phyloP scores from a whole-genome alignment of 129 eudicot genomes.

The Dittrichia graveolens region DNA sequence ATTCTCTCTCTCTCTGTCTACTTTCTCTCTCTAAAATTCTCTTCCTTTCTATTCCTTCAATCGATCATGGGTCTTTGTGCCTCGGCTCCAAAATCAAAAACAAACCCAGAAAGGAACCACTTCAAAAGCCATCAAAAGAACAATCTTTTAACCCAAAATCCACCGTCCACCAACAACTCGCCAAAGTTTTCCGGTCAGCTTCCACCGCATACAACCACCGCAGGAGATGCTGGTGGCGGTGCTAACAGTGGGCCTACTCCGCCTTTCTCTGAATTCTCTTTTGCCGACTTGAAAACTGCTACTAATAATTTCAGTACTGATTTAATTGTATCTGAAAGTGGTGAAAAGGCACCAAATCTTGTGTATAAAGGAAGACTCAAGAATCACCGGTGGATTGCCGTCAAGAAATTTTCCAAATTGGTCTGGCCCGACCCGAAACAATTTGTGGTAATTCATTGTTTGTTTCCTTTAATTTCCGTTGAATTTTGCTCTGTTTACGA shows the following conservation, averaged over 20 bases:
- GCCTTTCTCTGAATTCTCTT: conserved; percentile 51
- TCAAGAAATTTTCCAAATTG: conserved; percentile 61
- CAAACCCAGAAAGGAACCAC: conserved; percentile 49
- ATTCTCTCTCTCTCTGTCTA: conserved; percentile 23
- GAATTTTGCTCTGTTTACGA: neutral
- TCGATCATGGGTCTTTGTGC: conserved; percentile 65
- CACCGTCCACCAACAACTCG: conserved; percentile 37
- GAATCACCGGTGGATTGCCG: conserved; percentile 69
- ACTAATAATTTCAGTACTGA: conserved; percentile 60
- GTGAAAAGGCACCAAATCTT: conserved; percentile 68
- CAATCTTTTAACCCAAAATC: conserved; percentile 24
- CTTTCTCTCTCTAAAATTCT: conserved; percentile 18
- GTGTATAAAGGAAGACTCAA: conserved; percentile 66
- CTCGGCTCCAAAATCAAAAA: conserved; percentile 50
- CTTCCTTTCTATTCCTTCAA: neutral
- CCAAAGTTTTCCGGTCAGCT: conserved; percentile 37
- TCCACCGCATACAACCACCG: conserved; percentile 26
- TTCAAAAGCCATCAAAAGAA: conserved; percentile 27
- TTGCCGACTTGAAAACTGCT: conserved; percentile 55
- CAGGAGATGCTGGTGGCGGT: conserved; percentile 30
- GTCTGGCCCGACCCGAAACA: conserved; percentile 87
- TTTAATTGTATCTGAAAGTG: conserved; percentile 62
- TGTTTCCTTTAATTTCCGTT: neutral
- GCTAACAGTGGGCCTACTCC: conserved; percentile 28
- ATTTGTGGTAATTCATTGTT: conserved; percentile 48